Base-by-base conservation (phyloP, 805 yeast genomes). In the Kregervanrija delftensis region DNA sequence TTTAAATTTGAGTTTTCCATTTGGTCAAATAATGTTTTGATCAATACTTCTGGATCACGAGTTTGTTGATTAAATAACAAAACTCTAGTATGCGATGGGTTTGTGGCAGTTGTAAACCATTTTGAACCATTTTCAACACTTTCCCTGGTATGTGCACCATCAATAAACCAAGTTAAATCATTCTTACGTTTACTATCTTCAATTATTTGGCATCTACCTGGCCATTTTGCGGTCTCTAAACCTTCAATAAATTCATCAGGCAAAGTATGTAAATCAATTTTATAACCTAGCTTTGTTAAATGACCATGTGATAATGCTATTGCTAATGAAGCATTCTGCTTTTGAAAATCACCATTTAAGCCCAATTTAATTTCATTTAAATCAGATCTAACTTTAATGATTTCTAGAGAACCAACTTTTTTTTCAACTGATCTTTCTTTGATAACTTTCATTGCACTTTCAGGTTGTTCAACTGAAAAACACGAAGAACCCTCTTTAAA, bases 131-230 rank as follows among this genome's bases (percentile, higher is more conserved):
- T 95, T 30, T 71, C 71, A 17, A 95, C 76, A 47, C 96, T 86
- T 57, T 93, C 99, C 39, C 74, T 67, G 0, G 99, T 93, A 56
- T 93, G 99, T 0, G 99, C 98, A 14, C 99, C 99, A 65, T 93
- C 99, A 12, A 91, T 65, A 51, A 67, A 81, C 96, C 96, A 93
- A n/a, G 74, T 76, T 13, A 83, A 64, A 3, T 65, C 60, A 2
- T 60, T 67, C 17, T 68, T 66, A 12, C 66, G 64, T 22, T 69
- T 68, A 3, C 47, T 11, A 17, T 67, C 72, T 5, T 54, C 48
- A 30, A 87, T 63, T 2, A 79, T 72, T 65, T 95, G 97, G 55
- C 98, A 91, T 54, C 99, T 72, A 1, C 99, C 99, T n/a, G 93
- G 93, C 96, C 98, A 93, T 38, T 71, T 66, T 1, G 95, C 85